Evolutionary conservation across 2,329 filamentous ascomycete genomes (phyloP).

Genomic region (Elsinoe fawcettii): DNA sequence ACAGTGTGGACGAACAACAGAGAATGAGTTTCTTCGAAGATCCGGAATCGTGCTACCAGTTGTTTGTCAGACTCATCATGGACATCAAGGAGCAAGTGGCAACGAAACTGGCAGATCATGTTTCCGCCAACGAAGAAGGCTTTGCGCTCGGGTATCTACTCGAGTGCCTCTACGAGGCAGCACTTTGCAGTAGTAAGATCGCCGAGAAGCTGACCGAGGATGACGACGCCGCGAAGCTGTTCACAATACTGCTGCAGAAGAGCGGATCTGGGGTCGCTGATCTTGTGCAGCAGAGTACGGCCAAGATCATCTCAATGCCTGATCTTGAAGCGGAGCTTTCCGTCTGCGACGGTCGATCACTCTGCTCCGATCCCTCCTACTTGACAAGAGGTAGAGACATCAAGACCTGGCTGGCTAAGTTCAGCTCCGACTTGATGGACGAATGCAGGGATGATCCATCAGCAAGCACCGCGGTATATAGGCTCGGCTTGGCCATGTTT

Average conservation of each 20-base stretch:
- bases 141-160: neutral
- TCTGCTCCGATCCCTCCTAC: neutral
- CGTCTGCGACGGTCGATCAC: neutral
- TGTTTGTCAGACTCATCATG: neutral
- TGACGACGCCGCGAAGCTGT: neutral
- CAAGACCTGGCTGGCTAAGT: neutral
- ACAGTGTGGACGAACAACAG: neutral
- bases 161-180: conserved; percentile 1
- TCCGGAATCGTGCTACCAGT: neutral
- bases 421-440: neutral
- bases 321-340: neutral
- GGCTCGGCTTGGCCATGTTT: neutral
- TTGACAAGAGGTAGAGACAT: neutral
- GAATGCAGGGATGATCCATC: neutral
- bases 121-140: neutral
- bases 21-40: neutral
- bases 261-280: neutral
- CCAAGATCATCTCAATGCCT: neutral
- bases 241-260: neutral
- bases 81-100: neutral
- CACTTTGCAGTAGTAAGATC: conserved; percentile 8
- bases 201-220: neutral
- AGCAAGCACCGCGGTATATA: neutral
- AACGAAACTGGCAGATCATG: no score
- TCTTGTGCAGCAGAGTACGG: neutral